Conservation (phyloP, 2,329 filamentous ascomycete genomes). For the Sphaerulina musiva region DNA sequence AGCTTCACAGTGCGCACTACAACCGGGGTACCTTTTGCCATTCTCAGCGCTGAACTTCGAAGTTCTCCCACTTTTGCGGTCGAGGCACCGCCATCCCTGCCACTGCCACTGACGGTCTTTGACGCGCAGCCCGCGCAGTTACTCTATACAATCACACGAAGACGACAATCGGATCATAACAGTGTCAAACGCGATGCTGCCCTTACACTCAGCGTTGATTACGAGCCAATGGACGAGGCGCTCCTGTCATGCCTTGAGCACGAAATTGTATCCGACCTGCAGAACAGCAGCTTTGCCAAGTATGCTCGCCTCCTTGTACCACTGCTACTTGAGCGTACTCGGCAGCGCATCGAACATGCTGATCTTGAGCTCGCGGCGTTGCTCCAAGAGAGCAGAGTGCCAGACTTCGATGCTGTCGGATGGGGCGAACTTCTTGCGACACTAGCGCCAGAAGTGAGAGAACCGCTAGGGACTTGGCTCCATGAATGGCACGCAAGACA, state of each 20-base stretch:
- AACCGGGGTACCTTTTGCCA: slow-evolving; percentile 63
- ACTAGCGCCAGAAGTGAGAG: slow-evolving; percentile 41
- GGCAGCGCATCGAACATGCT: slow-evolving; percentile 41
- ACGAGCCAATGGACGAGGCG: slow-evolving; percentile 70
- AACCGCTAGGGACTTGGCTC: slow-evolving; percentile 48
- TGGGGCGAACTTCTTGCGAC: slow-evolving; percentile 50
- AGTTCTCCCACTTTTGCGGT: slow-evolving; percentile 64
- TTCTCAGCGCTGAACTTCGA: slow-evolving; percentile 64
- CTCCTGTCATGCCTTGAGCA: slow-evolving; percentile 48
- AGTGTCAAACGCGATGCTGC: slow-evolving; percentile 33
- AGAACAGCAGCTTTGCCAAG: slow-evolving; percentile 41
- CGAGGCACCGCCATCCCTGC: slow-evolving; percentile 46
- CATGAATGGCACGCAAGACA: slow-evolving; percentile 49
- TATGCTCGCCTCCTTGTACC: slow-evolving; percentile 49
- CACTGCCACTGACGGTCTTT: slow-evolving; percentile 57
- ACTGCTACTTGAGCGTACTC: slow-evolving; percentile 44
- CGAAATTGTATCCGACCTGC: slow-evolving; percentile 44
- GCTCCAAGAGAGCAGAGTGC: slow-evolving; percentile 47
- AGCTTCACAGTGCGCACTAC: slow-evolving; percentile 86
- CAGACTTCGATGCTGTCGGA: slow-evolving; percentile 46
- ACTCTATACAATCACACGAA: slow-evolving; percentile 68
- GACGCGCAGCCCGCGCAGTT: slow-evolving; percentile 74
- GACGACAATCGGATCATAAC: slow-evolving; percentile 29
- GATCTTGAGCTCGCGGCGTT: slow-evolving; percentile 51
- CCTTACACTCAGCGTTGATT: slow-evolving; percentile 65